phyloP scores from a whole-genome alignment of 768 basidiomycete genomes.

The Russula dissimulans region DNA sequence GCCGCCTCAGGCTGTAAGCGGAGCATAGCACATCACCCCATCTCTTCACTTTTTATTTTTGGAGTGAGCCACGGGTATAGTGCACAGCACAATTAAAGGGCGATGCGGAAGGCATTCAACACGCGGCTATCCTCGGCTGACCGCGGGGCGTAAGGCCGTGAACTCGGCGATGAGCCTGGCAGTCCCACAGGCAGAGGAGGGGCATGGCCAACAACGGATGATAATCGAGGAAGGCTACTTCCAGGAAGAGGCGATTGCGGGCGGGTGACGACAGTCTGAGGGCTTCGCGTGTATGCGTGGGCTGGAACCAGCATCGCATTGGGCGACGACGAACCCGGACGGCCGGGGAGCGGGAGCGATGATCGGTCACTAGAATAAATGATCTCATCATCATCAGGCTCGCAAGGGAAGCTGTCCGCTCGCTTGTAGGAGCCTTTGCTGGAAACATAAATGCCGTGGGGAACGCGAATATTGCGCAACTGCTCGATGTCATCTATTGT shows the following conservation, averaged over 20 bases:
- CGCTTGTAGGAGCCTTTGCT: constrained; percentile 39
- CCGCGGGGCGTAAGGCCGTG: constrained; percentile 25
- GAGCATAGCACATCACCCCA: background rate
- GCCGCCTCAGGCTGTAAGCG: background rate
- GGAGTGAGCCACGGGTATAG: background rate
- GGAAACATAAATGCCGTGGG: constrained; percentile 63
- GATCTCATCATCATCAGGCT: constrained; percentile 23
- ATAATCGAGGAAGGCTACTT: constrained; percentile 13
- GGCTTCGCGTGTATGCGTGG: constrained; percentile 2
- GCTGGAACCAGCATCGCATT: constrained; percentile 5
- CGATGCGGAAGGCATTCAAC: constrained; percentile 29
- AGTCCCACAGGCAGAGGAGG: constrained; percentile 11
- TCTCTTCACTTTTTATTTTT: background rate
- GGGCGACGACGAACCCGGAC: constrained; percentile 10
- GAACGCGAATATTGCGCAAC: constrained; percentile 56
- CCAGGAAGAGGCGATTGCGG: constrained; percentile 11
- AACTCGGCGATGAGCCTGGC: constrained; percentile 2
- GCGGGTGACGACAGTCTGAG: background rate
- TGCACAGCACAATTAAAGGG: constrained; percentile 20
- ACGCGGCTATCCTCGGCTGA: constrained; percentile 30
- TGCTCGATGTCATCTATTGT: constrained; percentile 69
- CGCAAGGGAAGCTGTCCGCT: constrained; percentile 23
- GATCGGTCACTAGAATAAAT: constrained; percentile 18
- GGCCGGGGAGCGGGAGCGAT: constrained; percentile 9
- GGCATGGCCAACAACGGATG: constrained; percentile 17